Conservation (phyloP, 306 rosid species). For the Ormosia emarginata region DNA sequence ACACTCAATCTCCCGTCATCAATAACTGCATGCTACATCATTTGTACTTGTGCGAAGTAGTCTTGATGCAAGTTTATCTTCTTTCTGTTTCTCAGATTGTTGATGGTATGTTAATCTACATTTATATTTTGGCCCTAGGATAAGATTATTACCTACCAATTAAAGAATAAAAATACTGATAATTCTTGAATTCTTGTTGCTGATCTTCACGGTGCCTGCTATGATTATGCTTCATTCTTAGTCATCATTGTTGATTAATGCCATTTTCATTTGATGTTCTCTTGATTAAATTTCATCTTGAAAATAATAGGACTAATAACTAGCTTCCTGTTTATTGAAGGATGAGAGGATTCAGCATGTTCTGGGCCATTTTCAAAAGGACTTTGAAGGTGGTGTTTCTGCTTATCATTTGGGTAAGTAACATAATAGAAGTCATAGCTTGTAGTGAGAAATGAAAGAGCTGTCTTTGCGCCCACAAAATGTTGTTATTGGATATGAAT, state of each 20-base stretch:
- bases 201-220: background rate
- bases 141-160: background rate
- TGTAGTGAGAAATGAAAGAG: background rate
- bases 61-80: background rate
- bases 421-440: background rate
- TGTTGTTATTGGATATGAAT: conserved; percentile 15
- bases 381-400: conserved; percentile 58
- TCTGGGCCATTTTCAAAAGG: conserved; percentile 68
- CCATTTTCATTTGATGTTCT: background rate
- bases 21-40: background rate
- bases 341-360: conserved; percentile 50
- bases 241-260: background rate
- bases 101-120: background rate
- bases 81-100: background rate
- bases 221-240: background rate
- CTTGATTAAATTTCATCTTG: background rate
- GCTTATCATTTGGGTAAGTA: conserved; percentile 65
- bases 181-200: background rate
- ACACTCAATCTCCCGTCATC: background rate
- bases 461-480: background rate
- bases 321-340: conserved; percentile 20
- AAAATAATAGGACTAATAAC: background rate
- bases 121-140: background rate
- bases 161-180: background rate
- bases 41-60: background rate